Evolutionary conservation across 1,139 yeast species (phyloP), one percentile per base, ranked within the genome.

Genomic region (Sugiyamaella neomexicana): DNA sequence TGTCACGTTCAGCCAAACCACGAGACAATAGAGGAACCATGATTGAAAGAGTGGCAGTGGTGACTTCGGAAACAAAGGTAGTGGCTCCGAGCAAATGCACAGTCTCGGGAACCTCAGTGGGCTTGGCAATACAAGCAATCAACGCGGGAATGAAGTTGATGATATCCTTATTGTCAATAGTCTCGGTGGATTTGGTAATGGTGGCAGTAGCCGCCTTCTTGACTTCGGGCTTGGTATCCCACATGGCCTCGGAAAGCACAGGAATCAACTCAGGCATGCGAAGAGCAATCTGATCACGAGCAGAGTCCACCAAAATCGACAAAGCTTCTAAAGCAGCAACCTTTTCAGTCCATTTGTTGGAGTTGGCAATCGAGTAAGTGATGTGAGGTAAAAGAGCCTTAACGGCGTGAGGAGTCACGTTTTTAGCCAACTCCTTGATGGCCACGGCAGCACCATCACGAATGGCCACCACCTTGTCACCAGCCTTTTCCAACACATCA

Each of bases 201-300:
- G 98, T 89, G 70, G 85, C 85, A 70, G 95, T 87, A 66, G 99
- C 97, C 73, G 95, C 96, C 69, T 82, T 85, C 86, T 93, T 93
- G 75, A 93, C 98, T 74, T 93, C 98, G 77, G 83, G 82, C 85
- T 93, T 93, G 79, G 99, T 93, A 78, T 93, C 99, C 99, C 99
- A 93, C 98, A 93, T 93, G 69, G 97, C 89, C 81, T 93, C 99
- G 66, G 99, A 93, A 72, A 93, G 81, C 65, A 87, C 95, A 76
- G 99, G 99, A 71, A 93, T 91, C 77, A 93, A 85, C 81, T 93
- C 98, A 71, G 98, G 97, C 98, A 93, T 91, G 83, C 98, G 89
- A 73, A 93, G 83, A 68, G 99, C 97, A 69, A 93, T 80, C 82
- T 91, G 99, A 69, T 79, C 89, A 77, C 91, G 93, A 68, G 99